A percentile compares a stretch with the other conserved stretches of the same genome.
phyloP scores from a whole-genome alignment of 148 eudicot genomes.

The Nyssa sinensis region DNA sequence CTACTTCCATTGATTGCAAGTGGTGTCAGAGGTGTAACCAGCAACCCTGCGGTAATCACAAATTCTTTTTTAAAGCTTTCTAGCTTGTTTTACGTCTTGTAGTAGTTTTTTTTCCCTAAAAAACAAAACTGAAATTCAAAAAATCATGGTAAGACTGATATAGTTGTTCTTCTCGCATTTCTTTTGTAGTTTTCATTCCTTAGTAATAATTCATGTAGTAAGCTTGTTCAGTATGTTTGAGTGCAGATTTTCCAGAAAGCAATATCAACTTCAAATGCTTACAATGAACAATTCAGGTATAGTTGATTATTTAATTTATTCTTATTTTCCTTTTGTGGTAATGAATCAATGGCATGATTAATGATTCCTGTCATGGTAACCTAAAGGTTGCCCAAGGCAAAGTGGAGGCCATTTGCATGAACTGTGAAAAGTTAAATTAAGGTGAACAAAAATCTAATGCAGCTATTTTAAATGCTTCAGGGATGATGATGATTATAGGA shows the following conservation, averaged over 20 bases:
- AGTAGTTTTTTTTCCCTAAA: neutral
- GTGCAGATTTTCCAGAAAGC: conserved; percentile 98
- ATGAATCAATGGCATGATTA: neutral
- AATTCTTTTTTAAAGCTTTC: neutral
- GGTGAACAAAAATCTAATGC: neutral
- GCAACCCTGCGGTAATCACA: conserved; percentile 85
- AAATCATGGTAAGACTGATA: neutral
- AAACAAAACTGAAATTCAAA: neutral
- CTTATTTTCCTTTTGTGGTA: neutral
- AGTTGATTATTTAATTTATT: neutral
- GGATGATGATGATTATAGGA: neutral
- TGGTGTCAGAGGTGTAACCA: conserved; percentile 96
- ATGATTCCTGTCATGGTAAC: neutral
- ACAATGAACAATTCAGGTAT: conserved; percentile 90
- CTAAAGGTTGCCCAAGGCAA: neutral
- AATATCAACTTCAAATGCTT: conserved; percentile 90
- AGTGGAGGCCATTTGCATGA: neutral
- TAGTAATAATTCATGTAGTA: neutral
- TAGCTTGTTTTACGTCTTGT: neutral
- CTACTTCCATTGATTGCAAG: conserved; percentile 73
- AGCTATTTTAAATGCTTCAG: neutral
- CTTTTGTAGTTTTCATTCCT: neutral
- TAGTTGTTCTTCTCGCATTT: neutral
- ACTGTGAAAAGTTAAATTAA: neutral
- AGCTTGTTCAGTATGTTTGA: conserved; percentile 8